phyloP scores from a whole-genome alignment of 306 rosid species.

The Malus sieversii region DNA sequence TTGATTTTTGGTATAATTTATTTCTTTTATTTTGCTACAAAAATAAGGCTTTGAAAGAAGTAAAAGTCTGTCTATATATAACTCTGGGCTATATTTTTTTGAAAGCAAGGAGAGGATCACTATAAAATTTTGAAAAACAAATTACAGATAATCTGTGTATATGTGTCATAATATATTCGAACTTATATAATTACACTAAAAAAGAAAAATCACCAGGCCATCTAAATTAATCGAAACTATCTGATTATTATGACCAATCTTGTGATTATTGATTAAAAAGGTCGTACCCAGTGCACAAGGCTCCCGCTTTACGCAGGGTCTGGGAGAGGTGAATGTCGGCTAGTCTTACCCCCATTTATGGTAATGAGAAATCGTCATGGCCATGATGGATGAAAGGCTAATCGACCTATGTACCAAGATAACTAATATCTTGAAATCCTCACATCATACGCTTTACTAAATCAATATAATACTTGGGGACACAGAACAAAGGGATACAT shows the following conservation, averaged over 20 bases:
- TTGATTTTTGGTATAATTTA: neutral
- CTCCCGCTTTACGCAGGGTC: too few relatives aligned
- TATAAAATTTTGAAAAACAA: neutral
- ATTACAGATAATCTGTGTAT: neutral
- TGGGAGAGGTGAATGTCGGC: too few relatives aligned
- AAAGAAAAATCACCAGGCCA: neutral
- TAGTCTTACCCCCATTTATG: neutral
- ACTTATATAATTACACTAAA: neutral
- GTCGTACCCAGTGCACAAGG: too few relatives aligned
- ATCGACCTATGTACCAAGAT: neutral
- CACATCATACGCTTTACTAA: neutral
- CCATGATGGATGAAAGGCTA: neutral
- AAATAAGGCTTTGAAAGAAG: neutral
- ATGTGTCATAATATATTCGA: neutral
- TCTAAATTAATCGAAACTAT: neutral
- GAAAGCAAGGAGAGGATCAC: neutral
- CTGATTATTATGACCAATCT: neutral
- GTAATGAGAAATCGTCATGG: neutral
- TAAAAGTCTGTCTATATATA: neutral
- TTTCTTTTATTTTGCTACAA: neutral
- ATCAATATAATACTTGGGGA: neutral
- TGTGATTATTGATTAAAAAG: neutral
- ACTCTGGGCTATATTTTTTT: neutral
- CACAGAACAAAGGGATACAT: neutral
- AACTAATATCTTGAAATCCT: neutral